Conservation (phyloP, 257 asterid species). For the Solanum peruvianum region DNA sequence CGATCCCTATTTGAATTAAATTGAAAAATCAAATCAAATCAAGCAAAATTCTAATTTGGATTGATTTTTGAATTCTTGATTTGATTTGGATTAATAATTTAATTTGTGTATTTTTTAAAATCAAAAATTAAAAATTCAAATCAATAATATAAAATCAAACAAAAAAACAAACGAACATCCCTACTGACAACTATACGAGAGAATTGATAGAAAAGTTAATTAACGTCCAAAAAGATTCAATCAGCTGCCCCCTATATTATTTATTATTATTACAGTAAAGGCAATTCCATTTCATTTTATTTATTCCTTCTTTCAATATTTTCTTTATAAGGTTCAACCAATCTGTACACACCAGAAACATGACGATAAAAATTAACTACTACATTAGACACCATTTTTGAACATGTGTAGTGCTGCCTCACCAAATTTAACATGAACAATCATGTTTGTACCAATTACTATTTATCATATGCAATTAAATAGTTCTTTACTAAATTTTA, state of each 20-base stretch:
- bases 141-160: fast-evolving
- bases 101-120: too few relatives aligned
- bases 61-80: too few relatives aligned
- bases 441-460: neutral
- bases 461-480: neutral
- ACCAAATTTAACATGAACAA: neutral
- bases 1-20: too few relatives aligned
- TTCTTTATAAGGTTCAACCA: neutral
- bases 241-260: neutral
- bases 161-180: too few relatives aligned
- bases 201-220: neutral
- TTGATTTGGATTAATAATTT: too few relatives aligned
- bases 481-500: neutral
- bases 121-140: too few relatives aligned
- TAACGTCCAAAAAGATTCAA: neutral
- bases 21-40: too few relatives aligned
- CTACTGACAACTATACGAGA: neutral
- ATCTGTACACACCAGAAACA: neutral
- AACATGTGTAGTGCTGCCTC: neutral
- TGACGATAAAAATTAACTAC: neutral
- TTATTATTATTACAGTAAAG: neutral
- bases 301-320: neutral
- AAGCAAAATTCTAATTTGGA: too few relatives aligned
- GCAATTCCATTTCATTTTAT: neutral
- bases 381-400: neutral